A percentile compares a stretch with the other conserved stretches of the same genome.
phyloP scores from a whole-genome alignment of 148 eudicot species.

The Tetragonia tetragonoides region DNA sequence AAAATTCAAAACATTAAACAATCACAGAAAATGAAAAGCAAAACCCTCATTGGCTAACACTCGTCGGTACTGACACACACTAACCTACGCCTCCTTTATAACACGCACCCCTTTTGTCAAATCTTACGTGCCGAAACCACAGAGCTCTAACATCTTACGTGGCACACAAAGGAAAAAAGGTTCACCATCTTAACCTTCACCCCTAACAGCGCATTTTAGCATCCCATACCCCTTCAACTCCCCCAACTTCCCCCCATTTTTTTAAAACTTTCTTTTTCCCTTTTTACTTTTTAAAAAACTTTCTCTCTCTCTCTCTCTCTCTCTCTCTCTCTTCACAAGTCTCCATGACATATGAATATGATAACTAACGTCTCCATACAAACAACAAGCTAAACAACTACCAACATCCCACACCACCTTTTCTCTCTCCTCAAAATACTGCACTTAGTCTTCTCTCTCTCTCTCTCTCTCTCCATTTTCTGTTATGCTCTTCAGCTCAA shows the following conservation, averaged over 20 bases:
- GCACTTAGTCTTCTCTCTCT: background rate
- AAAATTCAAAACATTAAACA: background rate
- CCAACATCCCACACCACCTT: background rate
- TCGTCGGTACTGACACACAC: background rate
- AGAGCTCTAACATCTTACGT: background rate
- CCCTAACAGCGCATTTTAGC: constrained; percentile 17
- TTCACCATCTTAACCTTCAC: background rate
- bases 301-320: too few species aligned
- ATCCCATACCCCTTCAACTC: background rate
- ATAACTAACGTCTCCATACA: constrained; percentile 20
- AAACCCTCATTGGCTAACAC: background rate
- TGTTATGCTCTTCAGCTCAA: too few species aligned
- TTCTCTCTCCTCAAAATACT: constrained; percentile 10
- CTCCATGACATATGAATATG: too few species aligned
- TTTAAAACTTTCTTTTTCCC: background rate
- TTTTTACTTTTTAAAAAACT: background rate
- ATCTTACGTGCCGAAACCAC: constrained; percentile 11
- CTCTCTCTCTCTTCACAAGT: background rate
- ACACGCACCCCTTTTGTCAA: background rate
- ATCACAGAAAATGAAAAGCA: too few species aligned
- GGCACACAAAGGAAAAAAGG: background rate
- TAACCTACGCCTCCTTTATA: background rate
- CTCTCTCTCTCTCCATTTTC: constrained; percentile 15
- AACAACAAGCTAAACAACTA: constrained; percentile 7
- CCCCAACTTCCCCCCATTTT: background rate